Conservation (phyloP, 768 basidiomycete species). For the Gymnopilus dilepis region DNA sequence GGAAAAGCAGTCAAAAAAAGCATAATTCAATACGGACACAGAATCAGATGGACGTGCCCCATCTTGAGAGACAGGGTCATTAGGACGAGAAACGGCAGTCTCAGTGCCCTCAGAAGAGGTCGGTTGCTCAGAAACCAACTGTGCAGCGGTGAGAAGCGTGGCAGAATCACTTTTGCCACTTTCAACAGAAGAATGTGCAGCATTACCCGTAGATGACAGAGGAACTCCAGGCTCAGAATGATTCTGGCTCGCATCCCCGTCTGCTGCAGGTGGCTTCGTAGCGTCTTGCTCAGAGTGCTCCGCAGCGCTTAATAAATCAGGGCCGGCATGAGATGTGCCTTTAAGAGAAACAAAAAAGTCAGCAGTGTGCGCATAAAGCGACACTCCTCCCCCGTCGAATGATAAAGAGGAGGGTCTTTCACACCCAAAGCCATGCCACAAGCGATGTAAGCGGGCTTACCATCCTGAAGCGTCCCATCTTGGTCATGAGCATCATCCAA, state of each 20-base stretch:
- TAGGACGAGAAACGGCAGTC: conserved; percentile 27
- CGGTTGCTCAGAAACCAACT: conserved; percentile 1
- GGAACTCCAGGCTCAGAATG: conserved; percentile 16
- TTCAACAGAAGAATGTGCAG: conserved; percentile 17
- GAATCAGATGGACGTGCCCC: conserved; percentile 40
- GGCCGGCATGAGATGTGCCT: conserved; percentile 51
- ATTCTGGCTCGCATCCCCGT: conserved; percentile 17
- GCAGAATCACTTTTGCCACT: conserved; percentile 11
- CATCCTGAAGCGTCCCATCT: conserved; percentile 43
- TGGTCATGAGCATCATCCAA: conserved; percentile 35
- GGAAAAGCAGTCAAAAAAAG: conserved; percentile 41
- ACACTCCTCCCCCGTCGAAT: conserved; percentile 40
- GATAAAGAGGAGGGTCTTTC: conserved; percentile 46
- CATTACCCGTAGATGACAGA: conserved; percentile 16
- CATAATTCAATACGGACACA: conserved; percentile 56
- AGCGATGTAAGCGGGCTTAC: conserved; percentile 55
- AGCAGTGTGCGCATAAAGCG: conserved; percentile 63
- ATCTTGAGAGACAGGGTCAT: conserved; percentile 34
- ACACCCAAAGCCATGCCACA: conserved; percentile 45
- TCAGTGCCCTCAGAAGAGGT: conserved; percentile 4
- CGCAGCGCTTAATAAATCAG: conserved; percentile 46
- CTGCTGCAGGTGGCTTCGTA: conserved; percentile 20
- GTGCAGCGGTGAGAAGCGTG: conserved; percentile 5
- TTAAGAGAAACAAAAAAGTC: conserved; percentile 55
- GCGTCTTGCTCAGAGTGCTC: conserved; percentile 33